phyloP scores from a whole-genome alignment of 2,329 filamentous ascomycete genomes.

The Lecanoromycetidae sp. region DNA sequence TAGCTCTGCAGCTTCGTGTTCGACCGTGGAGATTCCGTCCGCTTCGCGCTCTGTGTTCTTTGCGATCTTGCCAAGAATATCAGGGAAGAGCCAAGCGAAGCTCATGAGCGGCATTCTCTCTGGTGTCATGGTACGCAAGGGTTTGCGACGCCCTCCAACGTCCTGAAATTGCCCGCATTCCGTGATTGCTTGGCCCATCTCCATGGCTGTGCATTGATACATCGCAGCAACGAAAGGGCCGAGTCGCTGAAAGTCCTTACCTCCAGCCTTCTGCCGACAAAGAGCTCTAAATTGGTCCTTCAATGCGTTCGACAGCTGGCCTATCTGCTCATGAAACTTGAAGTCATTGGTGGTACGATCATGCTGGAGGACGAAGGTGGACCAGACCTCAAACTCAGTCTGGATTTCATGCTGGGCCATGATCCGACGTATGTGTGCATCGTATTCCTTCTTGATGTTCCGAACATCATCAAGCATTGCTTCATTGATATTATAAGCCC shows the following conservation, averaged over 20 bases:
- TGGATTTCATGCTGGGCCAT: constrained; percentile 74
- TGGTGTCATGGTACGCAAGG: constrained; percentile 28
- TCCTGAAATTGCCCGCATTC: constrained; percentile 31
- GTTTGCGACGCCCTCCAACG: constrained; percentile 13
- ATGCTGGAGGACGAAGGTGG: constrained; percentile 68
- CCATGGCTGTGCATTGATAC: constrained; percentile 68
- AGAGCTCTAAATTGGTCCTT: constrained; percentile 56
- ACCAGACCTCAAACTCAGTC: constrained; percentile 88
- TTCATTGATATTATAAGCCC: constrained; percentile 45
- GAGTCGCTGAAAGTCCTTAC: constrained; percentile 45
- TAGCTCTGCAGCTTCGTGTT: neutral
- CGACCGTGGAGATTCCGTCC: neutral
- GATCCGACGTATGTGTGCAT: constrained; percentile 60
- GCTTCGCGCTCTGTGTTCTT: constrained; percentile 22
- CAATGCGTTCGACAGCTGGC: constrained; percentile 51
- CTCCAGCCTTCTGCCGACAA: constrained; percentile 54
- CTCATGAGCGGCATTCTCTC: constrained; percentile 68
- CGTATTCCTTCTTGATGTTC: constrained; percentile 64
- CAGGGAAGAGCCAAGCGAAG: constrained; percentile 84
- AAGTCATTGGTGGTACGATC: constrained; percentile 64
- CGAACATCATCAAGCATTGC: constrained; percentile 46
- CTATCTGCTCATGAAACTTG: constrained; percentile 76
- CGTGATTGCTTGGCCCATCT: constrained; percentile 49
- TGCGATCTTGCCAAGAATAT: constrained; percentile 59
- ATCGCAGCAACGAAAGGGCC: constrained; percentile 71